A percentile compares a stretch with the other conserved stretches of the same genome.
Conservation (phyloP, 225 moss, liverwort and hornwort species). For the Lunularia cruciata region DNA sequence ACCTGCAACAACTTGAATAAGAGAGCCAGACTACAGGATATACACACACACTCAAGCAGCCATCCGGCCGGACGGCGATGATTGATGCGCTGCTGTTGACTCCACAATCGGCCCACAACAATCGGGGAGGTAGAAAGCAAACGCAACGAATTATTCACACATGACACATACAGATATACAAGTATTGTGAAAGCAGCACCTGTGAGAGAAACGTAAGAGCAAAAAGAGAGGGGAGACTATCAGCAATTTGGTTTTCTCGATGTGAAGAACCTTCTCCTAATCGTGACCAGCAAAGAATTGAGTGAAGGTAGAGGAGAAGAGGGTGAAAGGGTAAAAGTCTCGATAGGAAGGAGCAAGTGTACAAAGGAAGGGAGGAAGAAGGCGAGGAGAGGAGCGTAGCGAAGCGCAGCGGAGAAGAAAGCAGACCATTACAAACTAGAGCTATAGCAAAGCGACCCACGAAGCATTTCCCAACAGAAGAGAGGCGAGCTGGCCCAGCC, state of each 20-base stretch:
- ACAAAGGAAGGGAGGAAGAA: background rate
- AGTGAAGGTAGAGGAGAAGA: too few species aligned
- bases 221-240: conserved; percentile 7
- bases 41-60: background rate
- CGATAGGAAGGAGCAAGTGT: too few species aligned
- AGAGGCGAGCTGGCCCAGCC: background rate
- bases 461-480: conserved; percentile 9
- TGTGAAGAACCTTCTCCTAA: background rate
- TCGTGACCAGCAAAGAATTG: background rate
- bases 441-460: background rate
- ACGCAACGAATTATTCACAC: conserved; percentile 16
- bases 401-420: background rate
- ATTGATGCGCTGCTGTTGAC: conserved; percentile 1
- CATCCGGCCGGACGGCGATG: conserved; percentile 5
- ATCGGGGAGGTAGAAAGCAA: too few species aligned
- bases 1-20: too few species aligned
- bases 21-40: background rate
- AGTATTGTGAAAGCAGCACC: background rate
- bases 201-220: background rate
- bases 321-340: too few species aligned
- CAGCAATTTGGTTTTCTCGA: background rate
- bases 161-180: background rate
- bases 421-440: background rate
- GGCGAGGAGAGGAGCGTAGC: too few species aligned
- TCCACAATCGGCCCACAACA: background rate